phyloP scores from a whole-genome alignment of 257 asterid genomes.

The Fraxinus americana region DNA sequence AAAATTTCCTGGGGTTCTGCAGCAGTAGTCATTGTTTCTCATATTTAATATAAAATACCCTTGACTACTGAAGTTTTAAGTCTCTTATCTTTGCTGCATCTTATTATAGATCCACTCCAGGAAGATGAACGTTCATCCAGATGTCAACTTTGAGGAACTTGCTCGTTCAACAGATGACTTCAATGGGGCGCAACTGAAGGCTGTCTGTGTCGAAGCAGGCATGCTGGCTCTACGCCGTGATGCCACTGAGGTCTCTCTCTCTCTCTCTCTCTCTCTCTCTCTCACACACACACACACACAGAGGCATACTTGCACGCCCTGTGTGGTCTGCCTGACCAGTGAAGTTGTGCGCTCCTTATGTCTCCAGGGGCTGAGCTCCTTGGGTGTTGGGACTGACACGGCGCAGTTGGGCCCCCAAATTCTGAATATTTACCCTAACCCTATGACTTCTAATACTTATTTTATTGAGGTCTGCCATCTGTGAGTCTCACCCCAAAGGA shows the following conservation, averaged over 20 bases:
- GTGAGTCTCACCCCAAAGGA: not conserved
- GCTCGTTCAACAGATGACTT: slow-evolving; percentile 98
- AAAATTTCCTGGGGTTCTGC: not conserved
- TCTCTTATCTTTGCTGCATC: not conserved
- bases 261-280: slow-evolving; percentile 1
- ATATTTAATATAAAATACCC: not conserved
- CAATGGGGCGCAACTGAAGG: slow-evolving; percentile 95
- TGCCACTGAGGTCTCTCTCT: slow-evolving; percentile 81
- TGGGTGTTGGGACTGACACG: not conserved
- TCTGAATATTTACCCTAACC: not conserved
- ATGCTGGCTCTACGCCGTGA: slow-evolving; percentile 96
- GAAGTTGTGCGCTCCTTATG: not conserved
- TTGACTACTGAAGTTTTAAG: not conserved
- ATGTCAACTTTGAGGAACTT: slow-evolving; percentile 96
- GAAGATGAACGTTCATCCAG: slow-evolving; percentile 95
- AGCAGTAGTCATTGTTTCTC: not conserved
- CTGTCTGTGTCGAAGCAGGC: slow-evolving; percentile 98
- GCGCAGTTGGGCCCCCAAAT: not conserved
- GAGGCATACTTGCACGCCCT: not conserved
- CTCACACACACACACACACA: not conserved
- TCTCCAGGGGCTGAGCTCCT: not conserved
- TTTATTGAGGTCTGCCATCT: not conserved
- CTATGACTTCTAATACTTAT: not conserved
- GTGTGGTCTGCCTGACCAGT: not conserved
- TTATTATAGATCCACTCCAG: slow-evolving; percentile 82